Conservation (phyloP, 2,329 filamentous ascomycete species). For the Geoglossum cookeanum region DNA sequence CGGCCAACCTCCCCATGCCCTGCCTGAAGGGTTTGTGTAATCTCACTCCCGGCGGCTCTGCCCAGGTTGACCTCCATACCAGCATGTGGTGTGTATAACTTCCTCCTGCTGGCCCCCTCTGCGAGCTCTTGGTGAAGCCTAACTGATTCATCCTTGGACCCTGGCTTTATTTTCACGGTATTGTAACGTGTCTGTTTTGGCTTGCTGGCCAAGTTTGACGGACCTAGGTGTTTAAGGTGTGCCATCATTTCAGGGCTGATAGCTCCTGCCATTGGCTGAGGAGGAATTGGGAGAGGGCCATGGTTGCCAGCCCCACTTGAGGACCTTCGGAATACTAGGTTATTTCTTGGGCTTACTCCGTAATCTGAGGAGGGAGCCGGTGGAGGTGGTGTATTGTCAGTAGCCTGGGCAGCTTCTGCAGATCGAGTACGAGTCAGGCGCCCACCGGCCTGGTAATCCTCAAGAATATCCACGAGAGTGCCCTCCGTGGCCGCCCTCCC, state of each 20-base stretch:
- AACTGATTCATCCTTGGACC: constrained; percentile 32
- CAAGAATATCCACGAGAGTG: constrained; percentile 27
- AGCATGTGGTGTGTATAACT: constrained; percentile 11
- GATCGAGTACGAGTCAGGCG: constrained; percentile 9
- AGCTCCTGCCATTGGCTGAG: constrained; percentile 28
- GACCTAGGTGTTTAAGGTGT: constrained; percentile 43
- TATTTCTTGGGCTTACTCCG: constrained; percentile 15
- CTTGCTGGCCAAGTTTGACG: constrained; percentile 40
- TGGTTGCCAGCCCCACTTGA: constrained; percentile 8
- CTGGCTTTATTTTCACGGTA: constrained; percentile 47
- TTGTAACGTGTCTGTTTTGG: constrained; percentile 42
- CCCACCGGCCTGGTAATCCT: constrained; percentile 20
- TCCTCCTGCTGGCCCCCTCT: background rate
- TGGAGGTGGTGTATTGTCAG: constrained; percentile 20
- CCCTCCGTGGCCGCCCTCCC: constrained; percentile 16
- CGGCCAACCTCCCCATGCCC: constrained; percentile 30
- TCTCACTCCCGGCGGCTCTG: constrained; percentile 33
- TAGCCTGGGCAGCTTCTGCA: constrained; percentile 3
- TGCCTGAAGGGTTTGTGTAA: constrained; percentile 39
- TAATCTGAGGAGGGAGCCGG: constrained; percentile 22
- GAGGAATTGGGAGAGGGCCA: constrained; percentile 10
- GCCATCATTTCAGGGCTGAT: constrained; percentile 31
- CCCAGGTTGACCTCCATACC: background rate
- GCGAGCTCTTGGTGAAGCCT: constrained; percentile 17
- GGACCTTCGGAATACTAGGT: constrained; percentile 14